Evolutionary conservation across 129 eudicot genomes (phyloP), one percentile per base, ranked within the genome.

Genomic region (Gnaphalium uliginosum): DNA sequence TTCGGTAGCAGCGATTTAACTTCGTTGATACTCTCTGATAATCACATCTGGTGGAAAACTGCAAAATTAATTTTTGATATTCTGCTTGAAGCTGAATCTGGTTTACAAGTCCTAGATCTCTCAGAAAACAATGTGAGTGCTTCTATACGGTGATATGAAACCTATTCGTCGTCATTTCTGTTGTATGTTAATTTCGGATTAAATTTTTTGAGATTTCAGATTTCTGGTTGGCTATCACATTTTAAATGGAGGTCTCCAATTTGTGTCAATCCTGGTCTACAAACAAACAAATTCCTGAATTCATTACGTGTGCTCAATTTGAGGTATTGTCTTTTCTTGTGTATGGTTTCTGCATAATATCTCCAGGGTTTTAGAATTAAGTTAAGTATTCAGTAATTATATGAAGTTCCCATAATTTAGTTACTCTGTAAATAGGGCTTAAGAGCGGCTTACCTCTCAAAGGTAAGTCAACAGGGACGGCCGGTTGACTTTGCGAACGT

Each of bases 111-210:
- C 46, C 84, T 90, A 66, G 97, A 93, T 85, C 84, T 90, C 57
- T 93, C 98, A 35, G 96, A 93, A 77, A 93, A 93, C 85, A 83
- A 73, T 70, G 98, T 93, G 78, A 78, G 96, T 83, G 25, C 19
- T 54, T 60, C 19, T 75, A 39, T 54, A 26, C 17, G 23, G 25
- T 56, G 22, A 54, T 63, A 58, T 65, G 54, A 61, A 76, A 27
- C 29, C 41, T 25, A 4, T 39, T 21, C 4, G 54, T 48, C 63
- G 48, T 18, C 14, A 4, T 23, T 76, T 63, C 61, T 50, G 68
- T 39, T 32, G 7, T 69, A 17, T 69, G 33, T 43, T 10, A 17
- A 56, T 19, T 46, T 32, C 11, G 60, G 27, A 51, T 77, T 73
- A 14, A n/a, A 18, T 37, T 53, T n/a, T 37, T 43, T 59, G 33